These are phyloP conservation scores for Graphilbum ipis-grandicollis DNA, from an alignment of 2,329 filamentous ascomycete genomes.

Conservation along the genomic window DNA sequence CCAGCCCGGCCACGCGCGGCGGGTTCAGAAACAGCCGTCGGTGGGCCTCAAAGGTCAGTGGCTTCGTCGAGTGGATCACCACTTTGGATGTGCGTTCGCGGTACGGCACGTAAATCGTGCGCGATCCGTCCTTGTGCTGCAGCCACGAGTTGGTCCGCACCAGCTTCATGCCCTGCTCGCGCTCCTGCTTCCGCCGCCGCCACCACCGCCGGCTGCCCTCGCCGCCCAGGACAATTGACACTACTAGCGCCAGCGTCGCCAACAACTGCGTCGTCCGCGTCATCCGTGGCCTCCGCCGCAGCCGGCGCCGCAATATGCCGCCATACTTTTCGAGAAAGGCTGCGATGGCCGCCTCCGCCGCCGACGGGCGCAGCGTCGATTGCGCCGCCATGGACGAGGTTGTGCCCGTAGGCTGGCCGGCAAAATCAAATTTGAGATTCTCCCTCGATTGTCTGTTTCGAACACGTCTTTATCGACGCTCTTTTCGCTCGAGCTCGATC, in stretches of 20 bases:
- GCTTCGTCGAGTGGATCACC: constrained; percentile 76
- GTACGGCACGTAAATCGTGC: constrained; percentile 90
- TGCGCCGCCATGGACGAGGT: constrained; percentile 55
- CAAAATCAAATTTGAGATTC: no score
- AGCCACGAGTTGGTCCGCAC: constrained; percentile 84
- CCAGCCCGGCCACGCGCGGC: constrained; percentile 61
- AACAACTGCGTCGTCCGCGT: constrained; percentile 57
- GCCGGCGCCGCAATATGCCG: constrained; percentile 29
- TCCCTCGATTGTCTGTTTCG: no score
- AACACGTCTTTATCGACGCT: no score
- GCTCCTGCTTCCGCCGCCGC: constrained; percentile 55
- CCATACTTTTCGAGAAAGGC: constrained; percentile 45
- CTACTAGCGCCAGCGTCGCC: constrained; percentile 55
- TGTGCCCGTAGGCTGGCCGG: neutral
- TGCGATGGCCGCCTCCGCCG: constrained; percentile 49
- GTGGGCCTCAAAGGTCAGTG: constrained; percentile 91
- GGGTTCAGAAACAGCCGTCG: constrained; percentile 84
- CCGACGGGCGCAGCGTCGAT: constrained; percentile 58
- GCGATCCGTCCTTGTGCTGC: constrained; percentile 82
- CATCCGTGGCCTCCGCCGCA: constrained; percentile 51
- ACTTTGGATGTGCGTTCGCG: constrained; percentile 79
- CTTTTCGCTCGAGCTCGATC: no score
- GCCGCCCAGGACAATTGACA: constrained; percentile 62
- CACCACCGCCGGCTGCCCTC: constrained; percentile 70
- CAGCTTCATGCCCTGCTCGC: constrained; percentile 65